Evolutionary conservation across 1,284 basidiomycete genomes (phyloP).

Genomic region (Marasmius sp.): DNA sequence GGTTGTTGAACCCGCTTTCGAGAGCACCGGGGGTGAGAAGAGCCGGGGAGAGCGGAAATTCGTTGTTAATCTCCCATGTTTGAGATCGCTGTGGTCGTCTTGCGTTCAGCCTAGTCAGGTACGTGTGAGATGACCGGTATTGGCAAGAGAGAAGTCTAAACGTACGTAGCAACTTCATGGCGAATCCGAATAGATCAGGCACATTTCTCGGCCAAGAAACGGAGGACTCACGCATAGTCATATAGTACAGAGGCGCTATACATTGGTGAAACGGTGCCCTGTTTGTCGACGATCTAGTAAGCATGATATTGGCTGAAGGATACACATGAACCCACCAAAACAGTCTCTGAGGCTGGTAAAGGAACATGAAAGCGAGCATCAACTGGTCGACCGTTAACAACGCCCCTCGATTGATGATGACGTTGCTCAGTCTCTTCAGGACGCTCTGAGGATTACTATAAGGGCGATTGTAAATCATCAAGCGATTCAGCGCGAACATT

Average conservation of each 20-base stretch:
- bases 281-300: no score
- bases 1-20: not conserved
- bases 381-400: not conserved
- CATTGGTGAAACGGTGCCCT: constrained; percentile 1
- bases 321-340: not conserved
- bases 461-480: not conserved
- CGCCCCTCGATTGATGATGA: not conserved
- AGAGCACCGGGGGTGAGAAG: not conserved
- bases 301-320: not conserved
- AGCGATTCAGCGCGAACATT: no score
- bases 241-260: not conserved
- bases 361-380: not conserved
- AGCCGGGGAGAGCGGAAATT: not conserved
- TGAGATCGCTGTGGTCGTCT: not conserved
- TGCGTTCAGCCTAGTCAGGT: not conserved
- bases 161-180: not conserved
- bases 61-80: not conserved
- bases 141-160: not conserved
- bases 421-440: not conserved
- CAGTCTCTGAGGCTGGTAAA: not conserved
- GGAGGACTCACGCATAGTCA: not conserved
- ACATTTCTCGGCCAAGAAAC: not conserved
- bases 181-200: not conserved
- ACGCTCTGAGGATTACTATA: not conserved
- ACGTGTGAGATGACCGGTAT: not conserved